phyloP scores from a whole-genome alignment of 2,329 filamentous ascomycete genomes.

The Aphanocladium album region DNA sequence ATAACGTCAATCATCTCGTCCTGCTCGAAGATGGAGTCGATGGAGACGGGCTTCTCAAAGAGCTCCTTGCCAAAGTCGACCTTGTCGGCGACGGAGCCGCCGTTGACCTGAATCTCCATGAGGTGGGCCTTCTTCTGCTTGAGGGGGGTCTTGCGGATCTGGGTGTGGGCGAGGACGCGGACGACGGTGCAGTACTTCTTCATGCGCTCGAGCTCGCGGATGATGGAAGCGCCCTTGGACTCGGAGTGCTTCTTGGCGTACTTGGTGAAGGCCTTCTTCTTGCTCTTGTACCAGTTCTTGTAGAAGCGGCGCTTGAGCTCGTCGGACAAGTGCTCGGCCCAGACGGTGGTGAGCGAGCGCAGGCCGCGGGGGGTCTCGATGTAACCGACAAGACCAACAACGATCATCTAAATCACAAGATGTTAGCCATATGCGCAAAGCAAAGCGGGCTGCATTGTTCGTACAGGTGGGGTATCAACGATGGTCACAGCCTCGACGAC shows the following conservation, averaged over 20 bases:
- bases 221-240: slow-evolving; percentile 82
- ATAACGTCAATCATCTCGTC: slow-evolving; percentile 99
- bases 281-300: slow-evolving; percentile 99
- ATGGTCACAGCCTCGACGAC: slow-evolving; percentile 83
- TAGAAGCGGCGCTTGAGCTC: slow-evolving; percentile 99
- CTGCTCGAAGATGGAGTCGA: slow-evolving; percentile 95
- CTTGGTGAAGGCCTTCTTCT: slow-evolving; percentile 99
- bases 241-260: slow-evolving; percentile 99
- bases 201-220: slow-evolving; percentile 98
- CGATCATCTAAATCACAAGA: slow-evolving; percentile 77
- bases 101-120: slow-evolving; percentile 99
- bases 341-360: slow-evolving; percentile 98
- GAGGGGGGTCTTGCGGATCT: slow-evolving; percentile 97
- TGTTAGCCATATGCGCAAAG: slow-evolving; percentile 68
- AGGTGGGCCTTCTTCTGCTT: slow-evolving; percentile 99
- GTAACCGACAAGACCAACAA: slow-evolving; percentile 99
- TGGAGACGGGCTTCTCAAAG: slow-evolving; percentile 97
- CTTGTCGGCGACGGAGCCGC: slow-evolving; percentile 93
- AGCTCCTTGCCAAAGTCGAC: slow-evolving; percentile 90
- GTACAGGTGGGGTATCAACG: slow-evolving; percentile 93
- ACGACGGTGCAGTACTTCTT: slow-evolving; percentile 99
- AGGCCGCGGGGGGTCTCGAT: slow-evolving; percentile 99
- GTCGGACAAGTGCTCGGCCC: slow-evolving; percentile 98
- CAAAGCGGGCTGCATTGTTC: slow-evolving; percentile 79
- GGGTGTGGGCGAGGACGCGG: slow-evolving; percentile 97